phyloP scores from a whole-genome alignment of 2,329 filamentous ascomycete genomes.

The Colletotrichum brevisporum region DNA sequence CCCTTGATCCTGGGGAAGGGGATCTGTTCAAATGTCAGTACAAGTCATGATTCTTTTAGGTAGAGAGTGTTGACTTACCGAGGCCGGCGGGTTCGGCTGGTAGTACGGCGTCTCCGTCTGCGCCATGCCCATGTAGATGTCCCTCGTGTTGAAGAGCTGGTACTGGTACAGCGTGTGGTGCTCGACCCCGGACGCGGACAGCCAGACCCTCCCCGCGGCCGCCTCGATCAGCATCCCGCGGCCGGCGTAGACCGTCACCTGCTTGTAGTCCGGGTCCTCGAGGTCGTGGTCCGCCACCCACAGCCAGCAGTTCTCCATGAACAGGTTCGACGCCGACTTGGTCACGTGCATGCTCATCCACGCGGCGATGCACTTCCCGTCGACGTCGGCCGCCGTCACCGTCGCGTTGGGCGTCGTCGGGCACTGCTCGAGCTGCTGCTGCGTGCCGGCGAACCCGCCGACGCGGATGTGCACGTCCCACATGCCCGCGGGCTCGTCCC shows the following conservation, averaged over 20 bases:
- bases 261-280: conserved; percentile 62
- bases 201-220: conserved; percentile 65
- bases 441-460: conserved; percentile 79
- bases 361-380: conserved; percentile 55
- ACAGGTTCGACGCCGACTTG: conserved; percentile 52
- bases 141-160: conserved; percentile 71
- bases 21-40: conserved; percentile 26
- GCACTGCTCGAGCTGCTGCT: conserved; percentile 75
- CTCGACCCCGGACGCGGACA: conserved; percentile 76
- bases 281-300: conserved; percentile 69
- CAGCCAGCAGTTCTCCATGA: conserved; percentile 62
- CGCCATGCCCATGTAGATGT: conserved; percentile 74
- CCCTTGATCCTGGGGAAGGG: conserved; percentile 66
- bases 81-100: conserved; percentile 74
- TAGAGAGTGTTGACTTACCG: conserved; percentile 42
- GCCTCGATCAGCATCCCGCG: conserved; percentile 65
- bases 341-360: conserved; percentile 62
- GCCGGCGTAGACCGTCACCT: conserved; percentile 66
- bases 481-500: conserved; percentile 64
- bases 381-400: conserved; percentile 29
- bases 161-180: conserved; percentile 79
- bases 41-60: accelerated
- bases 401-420: conserved; percentile 58
- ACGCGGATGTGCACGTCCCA: conserved; percentile 87
- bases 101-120: conserved; percentile 82